Base-by-base conservation (phyloP, 345 rosid species). In the Corymbia maculata region DNA sequence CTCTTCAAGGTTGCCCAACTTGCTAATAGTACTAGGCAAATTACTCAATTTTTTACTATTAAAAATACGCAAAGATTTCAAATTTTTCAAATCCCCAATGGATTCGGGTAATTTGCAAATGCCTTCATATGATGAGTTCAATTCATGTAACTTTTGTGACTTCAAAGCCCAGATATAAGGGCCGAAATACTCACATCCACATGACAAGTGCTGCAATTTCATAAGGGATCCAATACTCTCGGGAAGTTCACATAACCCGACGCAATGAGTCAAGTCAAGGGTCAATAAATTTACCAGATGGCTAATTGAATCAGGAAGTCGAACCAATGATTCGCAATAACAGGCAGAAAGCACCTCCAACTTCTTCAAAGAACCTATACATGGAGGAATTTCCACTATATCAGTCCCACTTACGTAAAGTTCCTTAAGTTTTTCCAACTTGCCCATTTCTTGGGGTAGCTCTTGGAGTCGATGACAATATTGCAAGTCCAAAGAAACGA, bases 401-500 rank as follows among this genome's bases (percentile, higher is more conserved):
- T 22, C 45, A 8, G 24, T 68, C 6, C 4, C 1, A 0, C 45
- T 2, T 32, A 68, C 16, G 24, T 2, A 8, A 32, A 32, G 79
- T 2, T 2, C 24, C 45, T 68, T 8, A 12, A 32, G 12, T 68
- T 68, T 1, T 68, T 68, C 45, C 24, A 68, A 32, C 1, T 68
- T 1, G 6, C 13, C 2, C 13, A 68, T 68, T 32, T 68, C 79
- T 16, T 16, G 22, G 24, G 79, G 45, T 4, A 68, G 45, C 79
- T 32, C 11, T 68, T 68, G 12, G 45, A 68, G 79, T 68, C 32
- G 4, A 3, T 2, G 1, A 32, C 79, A 68, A 8, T 3, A 12
- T 1, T 2, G 1, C 13, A 32, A 32, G 6, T 8, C 0, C 45
- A 68, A 0, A 8, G 2, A 1, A 2, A 4, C 0, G 1, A 68